Evolutionary conservation across 2,329 filamentous ascomycete genomes (phyloP).

Genomic region (Hypomyces perniciosus): DNA sequence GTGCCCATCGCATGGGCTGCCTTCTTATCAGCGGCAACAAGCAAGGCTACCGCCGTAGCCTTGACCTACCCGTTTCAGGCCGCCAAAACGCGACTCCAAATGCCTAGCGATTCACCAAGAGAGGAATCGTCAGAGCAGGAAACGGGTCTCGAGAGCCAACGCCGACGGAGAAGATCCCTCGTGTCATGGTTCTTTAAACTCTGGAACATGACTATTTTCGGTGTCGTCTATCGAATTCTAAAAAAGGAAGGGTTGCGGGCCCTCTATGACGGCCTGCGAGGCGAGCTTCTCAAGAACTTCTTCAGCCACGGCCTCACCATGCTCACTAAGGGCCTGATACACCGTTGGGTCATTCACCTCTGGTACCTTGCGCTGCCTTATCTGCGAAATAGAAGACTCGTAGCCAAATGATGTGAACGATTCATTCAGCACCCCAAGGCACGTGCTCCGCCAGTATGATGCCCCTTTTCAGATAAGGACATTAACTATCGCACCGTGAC

Average conservation of each 20-base stretch:
- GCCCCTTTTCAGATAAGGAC: neutral
- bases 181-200: constrained; percentile 16
- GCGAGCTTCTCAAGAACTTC: constrained; percentile 76
- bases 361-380: constrained; percentile 52
- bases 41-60: constrained; percentile 69
- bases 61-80: constrained; percentile 82
- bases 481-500: neutral
- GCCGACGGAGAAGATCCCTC: constrained; percentile 1
- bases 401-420: neutral
- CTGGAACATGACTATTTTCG: constrained; percentile 51
- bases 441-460: neutral
- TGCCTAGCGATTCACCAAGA: constrained; percentile 34
- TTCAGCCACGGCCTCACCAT: constrained; percentile 83
- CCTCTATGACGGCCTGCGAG: constrained; percentile 69
- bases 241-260: constrained; percentile 60
- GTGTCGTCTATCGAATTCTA: constrained; percentile 52
- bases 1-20: constrained; percentile 32
- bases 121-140: constrained; percentile 11
- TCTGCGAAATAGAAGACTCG: constrained; percentile 19
- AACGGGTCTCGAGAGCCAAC: constrained; percentile 6
- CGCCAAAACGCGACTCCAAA: constrained; percentile 74
- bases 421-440: neutral
- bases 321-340: constrained; percentile 74
- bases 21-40: constrained; percentile 60
- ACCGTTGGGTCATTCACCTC: constrained; percentile 62